These are phyloP conservation scores for Solanum lignicaule DNA, from an alignment of 257 asterid species.

Conservation along the genomic window DNA sequence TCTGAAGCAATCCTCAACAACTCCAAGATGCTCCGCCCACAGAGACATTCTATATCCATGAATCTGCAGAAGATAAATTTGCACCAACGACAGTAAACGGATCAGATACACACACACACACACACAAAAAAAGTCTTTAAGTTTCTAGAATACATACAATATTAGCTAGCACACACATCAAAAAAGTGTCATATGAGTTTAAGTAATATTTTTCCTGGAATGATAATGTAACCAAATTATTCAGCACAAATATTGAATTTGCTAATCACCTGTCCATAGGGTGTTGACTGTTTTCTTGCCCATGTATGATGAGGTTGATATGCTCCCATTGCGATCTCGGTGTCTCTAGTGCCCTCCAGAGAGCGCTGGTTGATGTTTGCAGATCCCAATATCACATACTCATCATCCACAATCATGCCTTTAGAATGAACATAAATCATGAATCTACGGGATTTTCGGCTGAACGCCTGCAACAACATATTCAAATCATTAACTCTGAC, in stretches of 20 bases:
- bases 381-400: constrained; percentile 75
- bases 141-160: background rate
- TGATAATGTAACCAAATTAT: background rate
- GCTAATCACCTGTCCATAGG: constrained; percentile 73
- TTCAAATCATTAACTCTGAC: background rate
- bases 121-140: background rate
- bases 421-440: constrained; percentile 98
- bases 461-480: constrained; percentile 48
- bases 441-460: constrained; percentile 73
- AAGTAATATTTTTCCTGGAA: background rate
- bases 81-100: background rate
- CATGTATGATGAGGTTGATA: constrained; percentile 88
- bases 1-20: constrained; percentile 71
- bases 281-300: constrained; percentile 60
- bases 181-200: background rate
- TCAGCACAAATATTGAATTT: background rate
- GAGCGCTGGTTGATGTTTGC: constrained; percentile 96
- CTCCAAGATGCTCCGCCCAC: constrained; percentile 97
- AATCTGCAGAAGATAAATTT: constrained; percentile 36
- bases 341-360: constrained; percentile 89
- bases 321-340: constrained; percentile 98
- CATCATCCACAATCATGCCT: constrained; percentile 96
- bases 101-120: background rate
- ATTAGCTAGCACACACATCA: background rate
- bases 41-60: constrained; percentile 93